phyloP scores from a whole-genome alignment of 176 grass and related monocot genomes.

The Musa acuminata region DNA sequence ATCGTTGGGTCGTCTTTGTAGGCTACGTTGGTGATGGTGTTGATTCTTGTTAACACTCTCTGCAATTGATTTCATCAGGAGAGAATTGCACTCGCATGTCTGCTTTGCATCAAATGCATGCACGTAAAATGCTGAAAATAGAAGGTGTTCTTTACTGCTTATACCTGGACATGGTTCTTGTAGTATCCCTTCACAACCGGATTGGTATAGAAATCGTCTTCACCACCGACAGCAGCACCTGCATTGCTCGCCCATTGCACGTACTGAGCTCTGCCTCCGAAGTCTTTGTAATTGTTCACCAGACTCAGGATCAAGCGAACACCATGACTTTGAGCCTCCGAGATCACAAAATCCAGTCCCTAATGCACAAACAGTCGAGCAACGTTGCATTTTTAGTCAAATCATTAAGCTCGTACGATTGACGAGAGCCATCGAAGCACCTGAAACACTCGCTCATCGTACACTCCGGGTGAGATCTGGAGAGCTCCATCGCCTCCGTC shows the following conservation, averaged over 20 bases:
- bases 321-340: slow-evolving; percentile 3
- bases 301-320: slow-evolving; percentile 24
- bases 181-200: slow-evolving; percentile 40
- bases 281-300: slow-evolving; percentile 24
- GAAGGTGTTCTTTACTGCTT: background rate
- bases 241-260: slow-evolving; percentile 37
- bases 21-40: slow-evolving; percentile 28
- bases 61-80: slow-evolving; percentile 1
- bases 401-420: no score
- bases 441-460: slow-evolving; percentile 27
- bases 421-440: background rate
- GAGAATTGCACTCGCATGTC: no score
- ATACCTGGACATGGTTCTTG: slow-evolving; percentile 43
- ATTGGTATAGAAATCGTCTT: slow-evolving; percentile 47
- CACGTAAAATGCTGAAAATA: no score
- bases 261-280: slow-evolving; percentile 28
- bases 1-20: slow-evolving; percentile 51
- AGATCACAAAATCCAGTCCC: slow-evolving; percentile 26
- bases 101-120: no score
- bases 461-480: slow-evolving; percentile 29
- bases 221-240: slow-evolving; percentile 10
- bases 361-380: background rate
- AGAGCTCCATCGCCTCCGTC: slow-evolving; percentile 33
- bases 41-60: slow-evolving; percentile 36
- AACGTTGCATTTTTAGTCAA: no score